Evolutionary conservation across 1,139 yeast species (phyloP), one percentile per base, ranked within the genome.

Genomic region (Yarrowia galli): DNA sequence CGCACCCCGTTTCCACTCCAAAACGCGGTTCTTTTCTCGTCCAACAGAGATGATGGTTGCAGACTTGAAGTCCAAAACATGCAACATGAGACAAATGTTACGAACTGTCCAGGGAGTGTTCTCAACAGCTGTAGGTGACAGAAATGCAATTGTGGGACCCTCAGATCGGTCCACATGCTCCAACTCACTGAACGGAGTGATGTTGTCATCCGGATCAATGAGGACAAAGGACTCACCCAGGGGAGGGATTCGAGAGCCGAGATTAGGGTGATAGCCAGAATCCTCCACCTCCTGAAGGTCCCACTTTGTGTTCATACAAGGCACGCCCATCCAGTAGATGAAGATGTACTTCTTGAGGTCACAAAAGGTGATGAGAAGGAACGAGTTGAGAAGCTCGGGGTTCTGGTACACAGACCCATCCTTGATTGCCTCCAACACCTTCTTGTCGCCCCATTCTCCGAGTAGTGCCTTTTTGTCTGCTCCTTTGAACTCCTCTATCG

Each of bases 301-400:
- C 43, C 72, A 8, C 54, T 68, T 79, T 23, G 91, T 78, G 0
- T 85, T 80, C 0, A 98, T 98, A 72, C 87, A 87, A 8, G 93
- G 64, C 6, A 58, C 49, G 9, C 42, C 91, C 72, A 91, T 84
- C 99, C 99, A 95, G 77, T 93, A 93, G 74, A 85, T 89, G 75
- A 90, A 95, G 73, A 85, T 87, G 79, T 90, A 92, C 78, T 90
- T 91, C 77, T 95, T 95, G 75, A 95, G 83, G 76, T 96, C 99
- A 2, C 97, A 89, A 78, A 87, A 95, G 51, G 92, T 82, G 49
- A 93, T 80, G 0, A 93, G 75, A 40, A 82, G 82, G 73, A 92
- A 91, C 42, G 78, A 76, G 48, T 83, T 79, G 36, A 87, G 74
- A 8, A 77, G 23, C 0, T 80, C 73, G 0, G 88, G 86, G 65